phyloP scores from a whole-genome alignment of 1,139 yeast genomes.

The Pichia sp. region DNA sequence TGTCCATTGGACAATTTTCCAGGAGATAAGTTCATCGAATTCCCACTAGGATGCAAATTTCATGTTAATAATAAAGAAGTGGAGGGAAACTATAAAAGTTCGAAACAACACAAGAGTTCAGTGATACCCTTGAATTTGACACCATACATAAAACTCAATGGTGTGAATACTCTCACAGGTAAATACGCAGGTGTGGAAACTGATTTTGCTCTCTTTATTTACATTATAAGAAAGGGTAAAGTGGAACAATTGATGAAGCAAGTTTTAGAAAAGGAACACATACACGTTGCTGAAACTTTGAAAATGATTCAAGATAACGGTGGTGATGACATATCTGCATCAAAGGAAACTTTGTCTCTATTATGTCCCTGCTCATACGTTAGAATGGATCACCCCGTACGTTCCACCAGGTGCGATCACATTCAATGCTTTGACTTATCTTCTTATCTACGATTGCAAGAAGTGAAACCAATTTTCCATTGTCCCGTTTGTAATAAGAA shows the following conservation, averaged over 20 bases:
- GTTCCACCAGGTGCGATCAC: slow-evolving; percentile 55
- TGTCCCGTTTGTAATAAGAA: slow-evolving; percentile 57
- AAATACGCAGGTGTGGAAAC: slow-evolving; percentile 46
- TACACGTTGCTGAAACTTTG: slow-evolving; percentile 41
- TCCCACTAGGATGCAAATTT: slow-evolving; percentile 54
- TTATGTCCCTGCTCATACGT: slow-evolving; percentile 60
- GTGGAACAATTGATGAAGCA: slow-evolving; percentile 31
- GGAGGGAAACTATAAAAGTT: slow-evolving; percentile 48
- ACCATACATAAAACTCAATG: slow-evolving; percentile 27
- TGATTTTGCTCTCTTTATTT: slow-evolving; percentile 39
- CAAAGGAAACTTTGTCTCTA: slow-evolving; percentile 45
- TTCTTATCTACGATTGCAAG: slow-evolving; percentile 52
- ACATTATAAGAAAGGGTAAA: slow-evolving; percentile 43
- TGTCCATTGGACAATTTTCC: slow-evolving; percentile 32
- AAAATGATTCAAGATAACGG: slow-evolving; percentile 31
- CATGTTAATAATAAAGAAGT: slow-evolving; percentile 40
- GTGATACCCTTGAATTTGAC: slow-evolving; percentile 64
- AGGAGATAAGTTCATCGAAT: slow-evolving; percentile 40
- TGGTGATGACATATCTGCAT: slow-evolving; percentile 49
- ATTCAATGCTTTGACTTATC: slow-evolving; percentile 67
- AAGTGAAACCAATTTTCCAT: slow-evolving; percentile 56
- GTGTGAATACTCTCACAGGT: slow-evolving; percentile 37
- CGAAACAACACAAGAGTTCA: slow-evolving; percentile 56
- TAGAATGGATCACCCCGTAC: slow-evolving; percentile 54
- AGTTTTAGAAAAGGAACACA: slow-evolving; percentile 36